A percentile compares a stretch with the other conserved stretches of the same genome.
Conservation (phyloP, 192 early-diverging fungal species). For the Backusella australiensis region DNA sequence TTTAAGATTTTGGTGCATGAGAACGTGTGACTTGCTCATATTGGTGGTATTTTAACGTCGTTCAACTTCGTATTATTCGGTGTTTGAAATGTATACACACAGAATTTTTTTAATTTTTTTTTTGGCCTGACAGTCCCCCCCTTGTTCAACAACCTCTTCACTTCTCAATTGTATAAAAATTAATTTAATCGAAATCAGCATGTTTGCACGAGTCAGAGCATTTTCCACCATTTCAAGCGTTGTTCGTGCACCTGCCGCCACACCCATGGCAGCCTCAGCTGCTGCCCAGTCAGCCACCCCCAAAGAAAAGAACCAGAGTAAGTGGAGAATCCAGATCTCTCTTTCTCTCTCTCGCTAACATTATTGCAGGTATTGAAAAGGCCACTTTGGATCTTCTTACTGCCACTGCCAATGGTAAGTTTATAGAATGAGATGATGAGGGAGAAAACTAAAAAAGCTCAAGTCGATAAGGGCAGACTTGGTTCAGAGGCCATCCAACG, state of each 20-base stretch:
- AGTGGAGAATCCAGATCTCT: not conserved
- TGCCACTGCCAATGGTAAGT: conserved; percentile 16
- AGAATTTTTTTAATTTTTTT: not conserved
- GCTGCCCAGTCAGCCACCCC: not conserved
- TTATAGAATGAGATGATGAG: too few relatives aligned
- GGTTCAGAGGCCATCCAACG: conserved; percentile 15
- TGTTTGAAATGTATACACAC: not conserved
- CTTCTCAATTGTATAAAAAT: not conserved
- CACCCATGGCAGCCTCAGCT: not conserved
- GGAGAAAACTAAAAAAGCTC: not conserved
- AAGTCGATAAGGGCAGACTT: conserved; percentile 18
- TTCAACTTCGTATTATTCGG: not conserved
- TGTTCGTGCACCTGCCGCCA: not conserved
- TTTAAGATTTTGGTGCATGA: too few relatives aligned
- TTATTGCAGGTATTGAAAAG: conserved; percentile 11
- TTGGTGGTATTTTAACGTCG: too few relatives aligned
- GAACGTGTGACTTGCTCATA: too few relatives aligned
- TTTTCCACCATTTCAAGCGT: conserved; percentile 14
- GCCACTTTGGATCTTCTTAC: conserved; percentile 12
- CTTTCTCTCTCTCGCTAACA: too few relatives aligned
- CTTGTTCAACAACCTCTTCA: not conserved
- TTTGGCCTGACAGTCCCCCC: not conserved
- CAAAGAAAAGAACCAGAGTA: not conserved
- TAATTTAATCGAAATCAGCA: not conserved
- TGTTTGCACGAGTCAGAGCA: conserved; percentile 16